phyloP scores from a whole-genome alignment of 352 stramenopile species.

The Pythium inflatum region DNA sequence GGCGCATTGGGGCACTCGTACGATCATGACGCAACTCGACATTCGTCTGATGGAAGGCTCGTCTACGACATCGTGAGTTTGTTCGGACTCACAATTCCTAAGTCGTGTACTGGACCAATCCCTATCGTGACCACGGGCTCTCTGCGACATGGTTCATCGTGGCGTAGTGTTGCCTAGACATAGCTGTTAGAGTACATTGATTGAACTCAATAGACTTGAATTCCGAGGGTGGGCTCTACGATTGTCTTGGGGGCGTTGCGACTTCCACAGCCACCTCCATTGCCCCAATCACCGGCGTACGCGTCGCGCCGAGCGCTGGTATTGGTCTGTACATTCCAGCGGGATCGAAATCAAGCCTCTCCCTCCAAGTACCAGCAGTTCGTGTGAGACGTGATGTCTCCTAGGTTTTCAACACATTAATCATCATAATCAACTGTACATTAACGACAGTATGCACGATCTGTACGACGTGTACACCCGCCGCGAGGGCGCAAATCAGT shows the following conservation, averaged over 20 bases:
- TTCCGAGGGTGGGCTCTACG: background rate
- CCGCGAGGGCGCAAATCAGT: background rate
- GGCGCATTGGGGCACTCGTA: background rate
- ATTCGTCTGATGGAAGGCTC: background rate
- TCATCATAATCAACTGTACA: too few species aligned
- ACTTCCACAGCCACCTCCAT: background rate
- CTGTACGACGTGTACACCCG: slow-evolving; percentile 35
- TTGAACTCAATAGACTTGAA: background rate
- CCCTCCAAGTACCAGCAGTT: too few species aligned
- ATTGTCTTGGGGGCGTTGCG: background rate
- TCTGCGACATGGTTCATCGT: background rate
- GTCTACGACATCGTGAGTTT: background rate
- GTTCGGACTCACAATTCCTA: background rate
- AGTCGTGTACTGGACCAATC: background rate
- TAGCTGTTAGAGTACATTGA: background rate
- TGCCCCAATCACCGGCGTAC: too few species aligned
- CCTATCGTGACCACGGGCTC: background rate
- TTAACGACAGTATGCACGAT: slow-evolving; percentile 53
- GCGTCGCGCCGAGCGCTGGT: too few species aligned
- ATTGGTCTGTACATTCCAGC: too few species aligned
- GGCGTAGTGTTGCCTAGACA: background rate
- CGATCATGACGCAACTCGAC: background rate
- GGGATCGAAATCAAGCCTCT: too few species aligned
- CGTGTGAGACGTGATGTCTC: too few species aligned
- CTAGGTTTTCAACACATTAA: too few species aligned